A percentile compares a stretch with the other conserved stretches of the same genome.
Conservation (phyloP, 2,329 filamentous ascomycete species). For the Phyllosticta citribraziliensis region DNA sequence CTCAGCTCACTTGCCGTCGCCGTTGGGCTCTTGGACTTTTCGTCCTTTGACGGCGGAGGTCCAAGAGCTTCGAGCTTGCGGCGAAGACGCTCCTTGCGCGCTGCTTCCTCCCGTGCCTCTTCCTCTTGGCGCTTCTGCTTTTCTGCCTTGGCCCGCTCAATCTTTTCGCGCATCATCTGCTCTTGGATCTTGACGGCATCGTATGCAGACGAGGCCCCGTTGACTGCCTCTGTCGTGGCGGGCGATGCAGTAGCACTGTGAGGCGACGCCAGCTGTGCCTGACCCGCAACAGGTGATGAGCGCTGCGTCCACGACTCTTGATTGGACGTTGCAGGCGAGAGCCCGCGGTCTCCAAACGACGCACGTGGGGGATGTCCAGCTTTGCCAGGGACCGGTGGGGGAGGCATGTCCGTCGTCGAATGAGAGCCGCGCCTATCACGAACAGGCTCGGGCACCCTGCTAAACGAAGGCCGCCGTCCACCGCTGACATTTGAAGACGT, state of each 20-base stretch:
- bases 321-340: conserved; percentile 6
- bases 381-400: background rate
- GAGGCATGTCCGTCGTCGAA: conserved; percentile 3
- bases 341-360: conserved; percentile 1
- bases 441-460: conserved; percentile 20
- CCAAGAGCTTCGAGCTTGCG: conserved; percentile 64
- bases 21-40: conserved; percentile 1
- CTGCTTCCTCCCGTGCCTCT: conserved; percentile 63
- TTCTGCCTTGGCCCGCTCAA: conserved; percentile 58
- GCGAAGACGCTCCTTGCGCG: conserved; percentile 58
- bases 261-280: conserved; percentile 26
- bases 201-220: conserved; percentile 34
- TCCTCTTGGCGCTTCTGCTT: conserved; percentile 54
- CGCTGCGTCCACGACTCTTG: conserved; percentile 18
- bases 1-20: background rate
- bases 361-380: background rate
- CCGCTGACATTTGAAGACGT: conserved; percentile 89
- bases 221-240: conserved; percentile 17
- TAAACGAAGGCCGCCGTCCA: conserved; percentile 52
- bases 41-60: conserved; percentile 37
- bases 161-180: conserved; percentile 59
- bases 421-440: conserved; percentile 8
- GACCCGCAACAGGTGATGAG: conserved; percentile 21
- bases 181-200: conserved; percentile 55
- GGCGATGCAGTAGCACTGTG: conserved; percentile 23